Conservation (phyloP, 2,329 filamentous ascomycete species). For the Epicoccum nigrum region DNA sequence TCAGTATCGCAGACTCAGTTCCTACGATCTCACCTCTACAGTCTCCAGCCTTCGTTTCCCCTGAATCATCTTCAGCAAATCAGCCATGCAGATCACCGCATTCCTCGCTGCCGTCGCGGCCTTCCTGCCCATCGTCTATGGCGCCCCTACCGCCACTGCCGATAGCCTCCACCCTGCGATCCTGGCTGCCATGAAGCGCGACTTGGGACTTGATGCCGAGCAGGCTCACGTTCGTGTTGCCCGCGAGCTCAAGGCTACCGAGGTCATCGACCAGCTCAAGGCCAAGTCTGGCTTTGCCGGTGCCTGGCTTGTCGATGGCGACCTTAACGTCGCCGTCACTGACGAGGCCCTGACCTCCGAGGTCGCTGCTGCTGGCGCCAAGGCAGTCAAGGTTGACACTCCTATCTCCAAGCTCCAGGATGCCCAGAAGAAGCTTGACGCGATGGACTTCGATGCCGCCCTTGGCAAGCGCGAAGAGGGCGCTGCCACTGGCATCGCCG, state of each 20-base stretch:
- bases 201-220: constrained; percentile 49
- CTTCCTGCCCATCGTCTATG: constrained; percentile 51
- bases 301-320: constrained; percentile 49
- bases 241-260: constrained; percentile 45
- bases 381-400: constrained; percentile 42
- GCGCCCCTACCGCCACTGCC: constrained; percentile 47
- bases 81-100: constrained; percentile 48
- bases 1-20: constrained; percentile 20
- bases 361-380: constrained; percentile 48
- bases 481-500: constrained; percentile 36
- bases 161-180: constrained; percentile 50
- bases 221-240: constrained; percentile 50
- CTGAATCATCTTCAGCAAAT: constrained; percentile 30
- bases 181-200: constrained; percentile 53
- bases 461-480: constrained; percentile 32
- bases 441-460: constrained; percentile 37
- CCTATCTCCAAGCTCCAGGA: constrained; percentile 47
- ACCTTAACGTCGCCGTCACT: constrained; percentile 49
- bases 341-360: constrained; percentile 46
- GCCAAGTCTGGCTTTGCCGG: constrained; percentile 48
- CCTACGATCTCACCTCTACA: constrained; percentile 32
- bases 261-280: constrained; percentile 48
- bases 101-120: constrained; percentile 49
- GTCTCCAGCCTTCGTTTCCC: constrained; percentile 27
- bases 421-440: constrained; percentile 49